phyloP scores from a whole-genome alignment of 2,329 filamentous ascomycete species.

The Penicillium sp. region DNA sequence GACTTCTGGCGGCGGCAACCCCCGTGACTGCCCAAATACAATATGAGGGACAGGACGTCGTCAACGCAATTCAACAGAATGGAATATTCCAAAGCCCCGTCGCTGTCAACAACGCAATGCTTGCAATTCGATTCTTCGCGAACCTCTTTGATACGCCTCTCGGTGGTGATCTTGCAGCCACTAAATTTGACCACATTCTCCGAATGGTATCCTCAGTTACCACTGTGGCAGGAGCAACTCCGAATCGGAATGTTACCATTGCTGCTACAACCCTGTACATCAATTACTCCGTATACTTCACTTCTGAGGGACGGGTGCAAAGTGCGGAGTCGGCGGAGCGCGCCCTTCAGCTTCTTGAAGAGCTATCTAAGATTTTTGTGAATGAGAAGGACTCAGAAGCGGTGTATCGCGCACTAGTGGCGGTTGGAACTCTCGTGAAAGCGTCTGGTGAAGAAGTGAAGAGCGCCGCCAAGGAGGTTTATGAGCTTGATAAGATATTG shows the following conservation, averaged over 20 bases:
- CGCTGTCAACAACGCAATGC: slow-evolving; percentile 79
- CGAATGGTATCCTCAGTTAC: slow-evolving; percentile 61
- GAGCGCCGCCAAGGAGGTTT: slow-evolving; percentile 55
- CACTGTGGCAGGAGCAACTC: slow-evolving; percentile 45
- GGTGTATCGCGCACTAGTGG: slow-evolving; percentile 76
- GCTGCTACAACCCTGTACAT: slow-evolving; percentile 78
- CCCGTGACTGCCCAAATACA: slow-evolving; percentile 63
- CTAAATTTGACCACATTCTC: slow-evolving; percentile 58
- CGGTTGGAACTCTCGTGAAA: slow-evolving; percentile 69
- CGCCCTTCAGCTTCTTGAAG: slow-evolving; percentile 54
- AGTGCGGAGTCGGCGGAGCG: slow-evolving; percentile 43
- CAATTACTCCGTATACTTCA: slow-evolving; percentile 76
- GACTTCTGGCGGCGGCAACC: slow-evolving; percentile 69
- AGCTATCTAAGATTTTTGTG: slow-evolving; percentile 60
- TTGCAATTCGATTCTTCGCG: slow-evolving; percentile 73
- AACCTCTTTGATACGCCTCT: slow-evolving; percentile 77
- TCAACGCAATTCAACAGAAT: slow-evolving; percentile 56
- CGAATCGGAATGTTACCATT: slow-evolving; percentile 76
- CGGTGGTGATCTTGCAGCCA: slow-evolving; percentile 63
- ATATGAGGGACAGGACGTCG: slow-evolving; percentile 52
- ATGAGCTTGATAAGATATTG: slow-evolving; percentile 49
- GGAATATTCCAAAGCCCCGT: slow-evolving; percentile 58
- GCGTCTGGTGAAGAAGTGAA: slow-evolving; percentile 58
- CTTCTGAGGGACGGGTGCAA: slow-evolving; percentile 38
- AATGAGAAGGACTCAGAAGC: slow-evolving; percentile 74